Percentiles rank a stretch among this genome's conserved stretches.
Conservation (phyloP, 345 rosid genomes). For the Brassica rapa region DNA sequence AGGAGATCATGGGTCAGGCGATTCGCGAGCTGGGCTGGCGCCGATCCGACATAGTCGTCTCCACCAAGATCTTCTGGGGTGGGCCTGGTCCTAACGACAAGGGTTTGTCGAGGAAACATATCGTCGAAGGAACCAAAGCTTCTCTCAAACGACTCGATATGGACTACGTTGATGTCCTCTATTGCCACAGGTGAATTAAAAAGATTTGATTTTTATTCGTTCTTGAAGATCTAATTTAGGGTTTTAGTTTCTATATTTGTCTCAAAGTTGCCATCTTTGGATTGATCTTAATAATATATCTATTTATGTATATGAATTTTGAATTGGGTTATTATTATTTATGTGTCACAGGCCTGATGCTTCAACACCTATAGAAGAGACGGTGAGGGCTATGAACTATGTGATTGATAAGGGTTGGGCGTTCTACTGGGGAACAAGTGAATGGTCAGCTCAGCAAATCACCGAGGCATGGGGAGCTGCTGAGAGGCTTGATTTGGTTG, state of each 20-base stretch:
- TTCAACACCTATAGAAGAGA: slow-evolving; percentile 93
- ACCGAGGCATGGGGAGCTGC: slow-evolving; percentile 99
- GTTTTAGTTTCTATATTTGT: not conserved
- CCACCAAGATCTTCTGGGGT: slow-evolving; percentile 99
- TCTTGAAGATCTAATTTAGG: not conserved
- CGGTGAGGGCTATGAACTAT: slow-evolving; percentile 92
- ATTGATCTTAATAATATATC: slow-evolving; percentile 3
- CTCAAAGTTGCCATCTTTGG: not conserved
- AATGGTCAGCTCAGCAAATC: slow-evolving; percentile 97
- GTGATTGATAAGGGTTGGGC: slow-evolving; percentile 99
- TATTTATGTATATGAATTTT: not conserved
- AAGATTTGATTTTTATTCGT: not conserved
- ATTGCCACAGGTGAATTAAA: slow-evolving; percentile 65
- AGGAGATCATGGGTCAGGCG: slow-evolving; percentile 99
- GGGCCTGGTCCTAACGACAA: slow-evolving; percentile 96
- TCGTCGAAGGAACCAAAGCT: slow-evolving; percentile 91
- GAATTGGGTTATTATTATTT: not conserved
- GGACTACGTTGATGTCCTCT: slow-evolving; percentile 88
- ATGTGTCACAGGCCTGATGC: slow-evolving; percentile 70
- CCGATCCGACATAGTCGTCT: slow-evolving; percentile 83
- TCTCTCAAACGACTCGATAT: slow-evolving; percentile 89
- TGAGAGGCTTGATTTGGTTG: slow-evolving; percentile 77
- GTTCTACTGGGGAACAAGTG: slow-evolving; percentile 98
- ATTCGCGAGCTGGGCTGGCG: slow-evolving; percentile 97
- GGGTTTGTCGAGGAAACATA: slow-evolving; percentile 86